Evolutionary conservation across 2,329 filamentous ascomycete genomes (phyloP).

Genomic region (Fusarium vanettenii): DNA sequence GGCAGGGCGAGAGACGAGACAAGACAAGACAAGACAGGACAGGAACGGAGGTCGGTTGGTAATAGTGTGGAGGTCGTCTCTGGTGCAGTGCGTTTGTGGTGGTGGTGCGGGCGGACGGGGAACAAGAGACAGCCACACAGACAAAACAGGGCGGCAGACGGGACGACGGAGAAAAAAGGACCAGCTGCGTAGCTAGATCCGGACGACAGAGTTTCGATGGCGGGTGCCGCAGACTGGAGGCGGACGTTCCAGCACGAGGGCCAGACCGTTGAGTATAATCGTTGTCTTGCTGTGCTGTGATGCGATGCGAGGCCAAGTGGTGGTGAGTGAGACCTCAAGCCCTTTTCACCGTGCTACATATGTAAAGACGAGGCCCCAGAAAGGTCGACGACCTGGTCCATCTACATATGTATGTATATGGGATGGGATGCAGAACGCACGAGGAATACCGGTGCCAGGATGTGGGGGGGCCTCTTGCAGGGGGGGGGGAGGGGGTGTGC

Average conservation of each 20-base stretch:
- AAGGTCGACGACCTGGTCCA: slow-evolving; percentile 36
- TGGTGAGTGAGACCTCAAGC: slow-evolving; percentile 34
- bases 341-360: slow-evolving; percentile 42
- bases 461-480: slow-evolving; percentile 27
- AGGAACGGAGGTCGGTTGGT: slow-evolving; percentile 29
- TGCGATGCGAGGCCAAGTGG: slow-evolving; percentile 14
- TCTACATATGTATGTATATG: slow-evolving; percentile 37
- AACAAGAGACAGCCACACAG: neutral
- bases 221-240: slow-evolving; percentile 27
- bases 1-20: slow-evolving; percentile 22
- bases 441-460: slow-evolving; percentile 43
- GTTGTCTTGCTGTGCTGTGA: slow-evolving; percentile 7
- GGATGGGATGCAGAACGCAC: slow-evolving; percentile 40
- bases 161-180: slow-evolving; percentile 18
- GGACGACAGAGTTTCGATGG: slow-evolving; percentile 35
- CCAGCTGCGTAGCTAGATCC: slow-evolving; percentile 37
- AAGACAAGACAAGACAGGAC: slow-evolving; percentile 5
- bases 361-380: slow-evolving; percentile 39
- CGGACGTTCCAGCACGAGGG: slow-evolving; percentile 40
- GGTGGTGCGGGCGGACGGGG: slow-evolving; percentile 21
- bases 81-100: neutral
- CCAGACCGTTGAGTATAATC: slow-evolving; percentile 35
- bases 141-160: slow-evolving; percentile 24
- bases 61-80: slow-evolving; percentile 7
- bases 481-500: slow-evolving; percentile 27